Evolutionary conservation across 495 filamentous ascomycete genomes (phyloP).

Genomic region (Aspergillus cavernicola): DNA sequence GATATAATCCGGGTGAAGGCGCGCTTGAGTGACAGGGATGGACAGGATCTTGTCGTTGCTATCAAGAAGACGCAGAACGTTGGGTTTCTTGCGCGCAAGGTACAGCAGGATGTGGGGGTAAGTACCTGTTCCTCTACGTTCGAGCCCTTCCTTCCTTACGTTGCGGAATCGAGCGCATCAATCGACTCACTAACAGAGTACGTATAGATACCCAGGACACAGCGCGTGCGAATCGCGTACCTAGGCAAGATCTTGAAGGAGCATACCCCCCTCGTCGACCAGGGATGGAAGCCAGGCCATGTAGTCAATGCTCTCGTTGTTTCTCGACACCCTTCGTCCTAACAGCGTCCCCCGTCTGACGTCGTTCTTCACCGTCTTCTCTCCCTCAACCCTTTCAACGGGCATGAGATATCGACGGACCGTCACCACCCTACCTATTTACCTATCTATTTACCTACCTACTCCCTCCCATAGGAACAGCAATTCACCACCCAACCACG

Average conservation of each 20-base stretch:
- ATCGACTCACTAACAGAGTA: constrained; percentile 1
- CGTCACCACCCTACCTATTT: too few species aligned
- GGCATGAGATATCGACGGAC: too few species aligned
- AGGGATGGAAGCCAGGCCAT: constrained; percentile 74
- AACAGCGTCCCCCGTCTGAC: constrained; percentile 4
- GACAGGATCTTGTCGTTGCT: constrained; percentile 58
- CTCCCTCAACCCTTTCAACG: background rate
- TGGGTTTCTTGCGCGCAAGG: constrained; percentile 54
- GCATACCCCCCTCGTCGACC: constrained; percentile 53
- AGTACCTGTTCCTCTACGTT: constrained; percentile 29
- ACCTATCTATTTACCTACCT: too few species aligned
- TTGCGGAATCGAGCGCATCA: background rate
- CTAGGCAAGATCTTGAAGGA: constrained; percentile 77
- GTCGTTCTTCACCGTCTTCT: background rate
- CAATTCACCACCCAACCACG: too few species aligned
- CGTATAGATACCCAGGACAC: constrained; percentile 43
- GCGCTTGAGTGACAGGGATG: constrained; percentile 65
- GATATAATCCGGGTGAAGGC: constrained; percentile 56
- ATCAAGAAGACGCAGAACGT: constrained; percentile 61
- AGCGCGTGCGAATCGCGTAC: constrained; percentile 67
- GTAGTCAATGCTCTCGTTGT: constrained; percentile 79
- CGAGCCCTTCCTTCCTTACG: background rate
- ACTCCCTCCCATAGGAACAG: too few species aligned
- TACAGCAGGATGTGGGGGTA: constrained; percentile 65
- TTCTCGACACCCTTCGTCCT: constrained; percentile 23